Evolutionary conservation across 2,329 filamentous ascomycete species (phyloP).

Genomic region (Colletotrichum filicis): DNA sequence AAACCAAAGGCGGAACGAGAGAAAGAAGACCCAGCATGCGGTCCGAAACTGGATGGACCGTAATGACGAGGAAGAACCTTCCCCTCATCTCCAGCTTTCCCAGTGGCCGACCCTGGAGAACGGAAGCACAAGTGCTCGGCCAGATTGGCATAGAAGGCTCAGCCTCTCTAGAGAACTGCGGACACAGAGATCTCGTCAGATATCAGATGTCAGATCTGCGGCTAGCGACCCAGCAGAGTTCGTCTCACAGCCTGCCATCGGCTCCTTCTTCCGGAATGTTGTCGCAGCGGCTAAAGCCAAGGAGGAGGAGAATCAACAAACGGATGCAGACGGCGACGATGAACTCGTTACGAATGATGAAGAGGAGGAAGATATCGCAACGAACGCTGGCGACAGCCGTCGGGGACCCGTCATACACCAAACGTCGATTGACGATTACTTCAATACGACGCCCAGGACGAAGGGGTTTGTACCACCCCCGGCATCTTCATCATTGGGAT

Average conservation of each 20-base stretch:
- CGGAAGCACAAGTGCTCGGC: slow-evolving; percentile 49
- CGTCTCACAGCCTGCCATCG: slow-evolving; percentile 50
- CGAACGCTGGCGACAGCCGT: slow-evolving; percentile 51
- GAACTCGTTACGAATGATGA: slow-evolving; percentile 87
- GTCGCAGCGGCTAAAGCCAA: slow-evolving; percentile 36
- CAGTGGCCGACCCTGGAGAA: slow-evolving; percentile 61
- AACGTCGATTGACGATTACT: slow-evolving; percentile 60
- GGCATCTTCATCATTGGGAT: slow-evolving; percentile 45
- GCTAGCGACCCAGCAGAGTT: slow-evolving; percentile 74
- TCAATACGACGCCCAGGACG: slow-evolving; percentile 59
- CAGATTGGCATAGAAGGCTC: slow-evolving; percentile 62
- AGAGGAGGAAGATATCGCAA: slow-evolving; percentile 64
- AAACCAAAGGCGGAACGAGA: slow-evolving; percentile 70
- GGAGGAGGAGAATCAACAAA: slow-evolving; percentile 67
- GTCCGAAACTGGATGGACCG: slow-evolving; percentile 93
- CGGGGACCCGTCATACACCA: slow-evolving; percentile 35
- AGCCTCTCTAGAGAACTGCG: slow-evolving; percentile 61
- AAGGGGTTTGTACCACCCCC: slow-evolving; percentile 47
- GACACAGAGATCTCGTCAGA: slow-evolving; percentile 57
- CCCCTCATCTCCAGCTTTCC: slow-evolving; percentile 48
- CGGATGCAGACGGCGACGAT: slow-evolving; percentile 89
- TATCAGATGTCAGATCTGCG: slow-evolving; percentile 68
- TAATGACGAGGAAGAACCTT: slow-evolving; percentile 62
- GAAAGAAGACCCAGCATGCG: slow-evolving; percentile 80
- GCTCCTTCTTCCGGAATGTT: slow-evolving; percentile 31